Base-by-base conservation (phyloP, 176 grass and related monocot genomes). In the Aegilops bicornis region DNA sequence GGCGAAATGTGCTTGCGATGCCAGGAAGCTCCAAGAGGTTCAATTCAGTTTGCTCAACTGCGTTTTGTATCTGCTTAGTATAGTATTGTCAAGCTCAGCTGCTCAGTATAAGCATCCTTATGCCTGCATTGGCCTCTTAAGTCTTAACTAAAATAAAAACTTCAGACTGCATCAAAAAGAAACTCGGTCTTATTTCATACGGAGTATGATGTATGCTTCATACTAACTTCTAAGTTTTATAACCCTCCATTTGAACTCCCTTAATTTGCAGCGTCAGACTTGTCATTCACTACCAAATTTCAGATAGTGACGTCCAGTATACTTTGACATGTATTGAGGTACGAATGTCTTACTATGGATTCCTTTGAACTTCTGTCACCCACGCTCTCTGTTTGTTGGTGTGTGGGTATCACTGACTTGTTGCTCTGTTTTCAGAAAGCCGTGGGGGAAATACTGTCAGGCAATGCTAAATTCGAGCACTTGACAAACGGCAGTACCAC, bases 241-340 rank as follows among this genome's bases (percentile, higher is more conserved):
- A 48, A 54, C 9, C n/a, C 30, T 50, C 14, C 23, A 81, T 79
- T 24, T 54, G 40, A 79, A 19, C 30, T 52, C 22, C 12, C 2
- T 17, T 60, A 32, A 85, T 50, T 40, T 84, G 84, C 92, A 99
- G 97, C 76, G 15, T 99, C 30, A 91, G 97, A 75, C 64, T 99
- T 80, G 97, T 99, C 59, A 64, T 96, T 67, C 97, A 99, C 80
- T 85, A 96, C 87, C 97, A 99, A 70, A 99, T 99, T 88, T 96
- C 92, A 74, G 94, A 99, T 20, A 85, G 68, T 50, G 97, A 99
- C 68, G 80, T 96, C 43, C 87, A 93, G 63, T 96, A 96, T 80
- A 89, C 87, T 43, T 47, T 99, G 80, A 77, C 92, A 77, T 96
- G 82, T 74, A 85, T 96, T 11, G 90, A 99, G 92, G 97, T 95